Evolutionary conservation across 2,329 filamentous ascomycete genomes (phyloP), one percentile per base, ranked within the genome.

Genomic region (Venturia asperata): DNA sequence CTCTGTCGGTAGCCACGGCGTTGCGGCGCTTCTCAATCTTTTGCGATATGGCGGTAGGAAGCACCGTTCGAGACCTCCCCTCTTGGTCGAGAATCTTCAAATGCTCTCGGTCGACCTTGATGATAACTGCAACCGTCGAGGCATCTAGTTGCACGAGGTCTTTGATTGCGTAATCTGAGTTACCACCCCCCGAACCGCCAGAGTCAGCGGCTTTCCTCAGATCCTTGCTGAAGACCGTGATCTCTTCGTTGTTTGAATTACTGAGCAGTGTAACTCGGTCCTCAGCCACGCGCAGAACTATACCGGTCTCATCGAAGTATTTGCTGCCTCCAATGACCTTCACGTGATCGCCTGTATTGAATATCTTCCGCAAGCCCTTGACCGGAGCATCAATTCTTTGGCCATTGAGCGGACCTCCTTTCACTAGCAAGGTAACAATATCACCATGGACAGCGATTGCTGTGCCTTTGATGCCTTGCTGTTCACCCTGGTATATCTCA

Each of bases 161-260:
- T 70, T 95, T 91, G 42, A 99, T 86, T 70, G 92, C 89, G 75
- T 90, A 97, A 76, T 95, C 90, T 13, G 91, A 91, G n/a, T 93
- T 82, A 41, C 87, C 86, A 41, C 87, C 86, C 37, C 91, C 89
- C 72, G 92, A 87, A 19, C 91, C 92, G 68, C 92, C 92, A 70
- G 92, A 91, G 73, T 97, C 94, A 65, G 91, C 91, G 37, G 94
- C 94, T 76, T 96, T 91, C 70, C 95, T 86, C 67, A 99, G 79
- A 78, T 99, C 94, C 75, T 96, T 97, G 80, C 93, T 97, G 74
- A 99, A 99, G 42, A 99, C 94, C 0, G 92, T 97, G 70, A 99
- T 92, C 74, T 99, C 94, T 63, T 88, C 87, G 76, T 94, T 93
- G 67, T 86, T 94, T 74, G 94, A 91, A 77, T 99, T 94, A 61